Conservation (phyloP, 768 basidiomycete species). For the Crassisporium funariophilum region DNA sequence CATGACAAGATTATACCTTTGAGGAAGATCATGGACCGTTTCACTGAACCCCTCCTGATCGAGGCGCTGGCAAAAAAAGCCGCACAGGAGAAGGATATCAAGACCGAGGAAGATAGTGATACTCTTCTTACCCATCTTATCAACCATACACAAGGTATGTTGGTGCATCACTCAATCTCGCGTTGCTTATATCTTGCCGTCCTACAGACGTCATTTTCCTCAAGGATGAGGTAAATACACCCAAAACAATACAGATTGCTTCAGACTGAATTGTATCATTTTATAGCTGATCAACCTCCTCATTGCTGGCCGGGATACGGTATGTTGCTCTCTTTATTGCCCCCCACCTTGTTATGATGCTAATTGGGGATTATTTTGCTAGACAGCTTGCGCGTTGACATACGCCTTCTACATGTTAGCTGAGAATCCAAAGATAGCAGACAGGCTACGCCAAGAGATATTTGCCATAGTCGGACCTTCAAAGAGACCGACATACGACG, state of each 20-base stretch:
- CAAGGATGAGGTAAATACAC: conserved; percentile 32
- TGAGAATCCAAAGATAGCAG: conserved; percentile 40
- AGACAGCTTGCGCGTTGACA: conserved; percentile 43
- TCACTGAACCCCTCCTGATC: too few species aligned
- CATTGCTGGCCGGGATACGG: conserved; percentile 59
- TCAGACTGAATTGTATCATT: neutral
- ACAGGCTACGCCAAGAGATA: too few species aligned
- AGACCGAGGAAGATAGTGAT: conserved; percentile 34
- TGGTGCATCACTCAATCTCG: too few species aligned
- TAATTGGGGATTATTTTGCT: neutral
- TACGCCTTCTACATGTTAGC: conserved; percentile 47
- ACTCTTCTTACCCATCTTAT: conserved; percentile 52
- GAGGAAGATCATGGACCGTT: conserved; percentile 44
- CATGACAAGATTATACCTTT: conserved; percentile 39
- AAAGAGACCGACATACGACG: too few species aligned
- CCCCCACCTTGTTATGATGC: neutral
- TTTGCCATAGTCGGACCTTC: too few species aligned
- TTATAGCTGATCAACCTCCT: conserved; percentile 18
- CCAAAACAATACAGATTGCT: neutral
- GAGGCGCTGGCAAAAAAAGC: too few species aligned
- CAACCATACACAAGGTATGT: conserved; percentile 44
- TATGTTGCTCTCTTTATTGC: conserved; percentile 19
- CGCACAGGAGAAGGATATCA: too few species aligned
- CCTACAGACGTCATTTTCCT: conserved; percentile 30
- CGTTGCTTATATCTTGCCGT: too few species aligned